Evolutionary conservation across 106 monocot genomes (phyloP), one percentile per base, ranked within the genome.

Genomic region (Iris macrosiphon): DNA sequence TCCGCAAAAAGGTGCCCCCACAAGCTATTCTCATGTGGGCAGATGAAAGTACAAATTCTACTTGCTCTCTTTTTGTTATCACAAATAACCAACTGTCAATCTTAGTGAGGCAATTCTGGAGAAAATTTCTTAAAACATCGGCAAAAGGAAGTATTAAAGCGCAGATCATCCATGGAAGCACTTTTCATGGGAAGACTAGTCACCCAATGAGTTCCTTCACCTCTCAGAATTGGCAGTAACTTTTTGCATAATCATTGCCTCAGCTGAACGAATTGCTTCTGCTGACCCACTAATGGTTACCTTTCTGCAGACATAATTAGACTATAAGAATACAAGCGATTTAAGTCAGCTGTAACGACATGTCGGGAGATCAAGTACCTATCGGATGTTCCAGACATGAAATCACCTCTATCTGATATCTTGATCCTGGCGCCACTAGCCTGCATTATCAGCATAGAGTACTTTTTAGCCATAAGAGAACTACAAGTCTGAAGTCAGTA

Each of bases 341-440:
- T 42, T 31, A 7, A n/a, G 0, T 0, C 8, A 52, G 32, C 17
- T 18, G 10, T 7, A 52, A 11, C 31, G 32, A 18, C 19, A 35
- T 35, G 10, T n/a, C n/a, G n/a, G n/a, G n/a, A n/a, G n/a, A n/a
- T n/a, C 7, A 4, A 39, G 15, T 83, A 94, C 93, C 93, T 88
- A 45, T 96, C 85, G 28, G 89, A 74, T 30, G 95, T 96, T 21
- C 89, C 95, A 13, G 85, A 41, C 32, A 96, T 77, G 65, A 89
- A 96, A 77, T 96, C 95, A 26, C 95, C 95, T 77, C 89, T 75
- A 72, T 96, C 95, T 30, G 95, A 96, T 79, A 96, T 83, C 72
- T 86, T 96, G 31, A 96, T 78, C 57, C 79, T 69, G 17, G 89
- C 95, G 62, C 95, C 85, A 52, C 95, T 96, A 42, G 51, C 63